These are phyloP conservation scores for Marchantia polymorpha DNA, from an alignment of 225 moss, liverwort and hornwort genomes.

Conservation along the genomic window DNA sequence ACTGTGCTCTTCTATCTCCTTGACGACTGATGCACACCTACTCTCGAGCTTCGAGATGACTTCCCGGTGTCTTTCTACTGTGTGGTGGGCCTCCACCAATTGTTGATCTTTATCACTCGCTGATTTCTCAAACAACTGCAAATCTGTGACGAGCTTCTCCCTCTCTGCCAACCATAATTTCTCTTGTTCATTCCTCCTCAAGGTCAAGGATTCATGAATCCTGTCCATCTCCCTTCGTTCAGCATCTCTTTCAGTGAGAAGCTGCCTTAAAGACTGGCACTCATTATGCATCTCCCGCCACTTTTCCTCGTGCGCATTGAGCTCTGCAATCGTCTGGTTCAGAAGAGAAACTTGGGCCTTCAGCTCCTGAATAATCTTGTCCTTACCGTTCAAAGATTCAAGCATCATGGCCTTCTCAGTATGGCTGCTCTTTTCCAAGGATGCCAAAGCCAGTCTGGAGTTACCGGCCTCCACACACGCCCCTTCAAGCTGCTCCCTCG, in stretches of 20 bases:
- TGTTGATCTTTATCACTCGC: slow-evolving; percentile 31
- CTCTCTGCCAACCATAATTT: slow-evolving; percentile 40
- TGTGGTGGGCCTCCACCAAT: slow-evolving; percentile 35
- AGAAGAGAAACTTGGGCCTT: slow-evolving; percentile 27
- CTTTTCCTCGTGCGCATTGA: slow-evolving; percentile 47
- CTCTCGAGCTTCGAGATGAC: slow-evolving; percentile 46
- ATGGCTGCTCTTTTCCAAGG: slow-evolving; percentile 30
- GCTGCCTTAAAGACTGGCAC: slow-evolving; percentile 48
- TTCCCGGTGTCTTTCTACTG: slow-evolving; percentile 46
- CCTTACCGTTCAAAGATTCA: slow-evolving; percentile 34
- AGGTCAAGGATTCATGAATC: slow-evolving; percentile 26
- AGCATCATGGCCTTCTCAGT: slow-evolving; percentile 33
- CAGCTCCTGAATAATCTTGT: slow-evolving; percentile 41
- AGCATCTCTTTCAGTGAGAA: slow-evolving; percentile 43
- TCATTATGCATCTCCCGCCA: slow-evolving; percentile 54
- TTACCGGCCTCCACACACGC: slow-evolving; percentile 35
- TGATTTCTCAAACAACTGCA: slow-evolving; percentile 41
- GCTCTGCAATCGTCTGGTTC: slow-evolving; percentile 33
- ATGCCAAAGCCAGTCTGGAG: slow-evolving; percentile 20
- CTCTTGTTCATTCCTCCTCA: slow-evolving; percentile 34
- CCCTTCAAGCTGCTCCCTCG: slow-evolving; percentile 43
- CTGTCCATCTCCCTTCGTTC: slow-evolving; percentile 46
- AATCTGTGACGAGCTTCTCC: slow-evolving; percentile 40
- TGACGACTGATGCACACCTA: slow-evolving; percentile 44
- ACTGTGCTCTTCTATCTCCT: slow-evolving; percentile 46